phyloP scores from a whole-genome alignment of 2,329 filamentous ascomycete genomes.

The Calycina herbarum region DNA sequence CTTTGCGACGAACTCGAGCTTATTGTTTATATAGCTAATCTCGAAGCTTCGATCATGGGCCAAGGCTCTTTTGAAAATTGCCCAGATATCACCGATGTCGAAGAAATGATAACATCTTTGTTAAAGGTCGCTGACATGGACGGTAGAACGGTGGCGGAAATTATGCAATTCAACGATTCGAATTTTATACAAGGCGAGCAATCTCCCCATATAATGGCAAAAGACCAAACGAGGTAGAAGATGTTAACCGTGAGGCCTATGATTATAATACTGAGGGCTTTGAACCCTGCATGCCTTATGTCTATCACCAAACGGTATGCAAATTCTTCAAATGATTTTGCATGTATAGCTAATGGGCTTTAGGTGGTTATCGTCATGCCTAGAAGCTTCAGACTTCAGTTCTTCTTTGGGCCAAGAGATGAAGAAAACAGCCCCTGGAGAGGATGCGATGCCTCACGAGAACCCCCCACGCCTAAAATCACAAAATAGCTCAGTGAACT shows the following conservation, averaged over 20 bases:
- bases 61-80: background rate
- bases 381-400: background rate
- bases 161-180: background rate
- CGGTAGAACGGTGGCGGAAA: background rate
- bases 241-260: background rate
- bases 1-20: background rate
- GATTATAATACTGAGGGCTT: background rate
- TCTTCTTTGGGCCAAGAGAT: slow-evolving; percentile 2
- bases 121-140: background rate
- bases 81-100: background rate
- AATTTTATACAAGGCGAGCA: background rate
- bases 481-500: background rate
- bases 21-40: background rate
- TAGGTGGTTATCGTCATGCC: background rate
- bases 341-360: background rate
- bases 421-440: background rate
- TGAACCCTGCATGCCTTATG: background rate
- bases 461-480: background rate
- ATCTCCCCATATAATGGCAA: background rate
- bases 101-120: background rate
- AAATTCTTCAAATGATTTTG: background rate
- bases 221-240: background rate
- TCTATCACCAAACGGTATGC: slow-evolving; percentile 1
- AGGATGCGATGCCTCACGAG: background rate
- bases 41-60: background rate